Conservation (phyloP, 495 filamentous ascomycete species). For the Penicillium turbatum region DNA sequence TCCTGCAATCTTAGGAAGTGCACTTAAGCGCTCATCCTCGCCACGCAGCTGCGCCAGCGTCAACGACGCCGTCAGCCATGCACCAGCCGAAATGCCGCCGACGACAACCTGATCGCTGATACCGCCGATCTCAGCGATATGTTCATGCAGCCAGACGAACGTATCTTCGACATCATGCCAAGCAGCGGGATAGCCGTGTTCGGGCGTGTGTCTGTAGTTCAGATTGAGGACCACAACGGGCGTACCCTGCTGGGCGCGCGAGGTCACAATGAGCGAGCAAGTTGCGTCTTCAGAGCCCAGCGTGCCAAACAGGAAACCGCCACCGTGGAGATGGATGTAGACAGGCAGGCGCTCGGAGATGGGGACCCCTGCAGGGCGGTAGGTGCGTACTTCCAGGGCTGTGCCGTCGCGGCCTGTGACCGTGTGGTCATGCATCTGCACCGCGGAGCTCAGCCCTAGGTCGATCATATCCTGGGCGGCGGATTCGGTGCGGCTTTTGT, state of each 20-base stretch:
- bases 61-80: conserved; percentile 40
- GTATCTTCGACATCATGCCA: conserved; percentile 47
- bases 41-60: conserved; percentile 27
- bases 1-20: conserved; percentile 31
- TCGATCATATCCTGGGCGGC: conserved; percentile 29
- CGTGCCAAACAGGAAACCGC: conserved; percentile 46
- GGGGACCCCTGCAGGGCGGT: conserved; percentile 31
- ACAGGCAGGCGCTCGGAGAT: conserved; percentile 33
- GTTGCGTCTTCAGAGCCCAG: conserved; percentile 44
- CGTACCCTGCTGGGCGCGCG: conserved; percentile 10
- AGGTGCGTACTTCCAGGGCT: conserved; percentile 39
- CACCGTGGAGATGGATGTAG: conserved; percentile 49
- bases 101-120: conserved; percentile 37
- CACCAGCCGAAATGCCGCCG: conserved; percentile 48
- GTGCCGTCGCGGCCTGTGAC: conserved; percentile 40
- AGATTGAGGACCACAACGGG: conserved; percentile 42
- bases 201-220: conserved; percentile 47
- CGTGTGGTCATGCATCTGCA: conserved; percentile 29
- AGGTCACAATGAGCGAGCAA: conserved; percentile 38
- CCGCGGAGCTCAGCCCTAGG: conserved; percentile 21
- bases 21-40: conserved; percentile 18
- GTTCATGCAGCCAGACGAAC: conserved; percentile 42
- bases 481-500: conserved; percentile 31
- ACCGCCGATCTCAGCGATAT: conserved; percentile 32
- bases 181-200: conserved; percentile 37